Evolutionary conservation across 192 early-diverging fungal genomes (phyloP), one percentile per base, ranked within the genome.

Genomic region (Entomortierella beljakovae): DNA sequence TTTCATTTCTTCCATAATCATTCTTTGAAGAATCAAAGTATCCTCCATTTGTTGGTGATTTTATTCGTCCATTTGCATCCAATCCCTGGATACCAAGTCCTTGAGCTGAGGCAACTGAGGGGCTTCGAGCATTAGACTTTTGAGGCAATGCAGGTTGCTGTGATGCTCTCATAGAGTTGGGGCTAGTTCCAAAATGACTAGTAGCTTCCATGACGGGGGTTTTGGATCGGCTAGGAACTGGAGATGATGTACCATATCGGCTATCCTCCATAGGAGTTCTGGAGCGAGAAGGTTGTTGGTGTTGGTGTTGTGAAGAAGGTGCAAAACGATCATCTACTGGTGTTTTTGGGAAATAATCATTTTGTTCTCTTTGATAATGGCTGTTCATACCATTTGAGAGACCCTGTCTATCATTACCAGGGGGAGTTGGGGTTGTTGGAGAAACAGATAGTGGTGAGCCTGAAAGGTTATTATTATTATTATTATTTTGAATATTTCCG

Each of bases 381-480:
- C 46, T 26, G 52, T 68, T 77, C 43, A 31, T 34, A 4, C 74
- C 74, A 35, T 77, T 77, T 23, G 74, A 57, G 28, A 64, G 53
- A 33, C 50, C 62, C 61, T 77, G 74, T 37, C 65, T 60, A 55
- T 68, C 74, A 53, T 77, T 58, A 29, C 74, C 69, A 60, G 74
- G 74, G 40, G 60, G 66, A 57, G 74, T 77, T 66, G 74, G 74
- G 74, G 74, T 77, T 77, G 74, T 77, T 52, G 74, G 74, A 15
- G 74, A 77, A 48, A 77, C 61, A 28, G 74, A 77, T 23, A 77
- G 59, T 63, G 74, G 74, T 68, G 74, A 77, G 74, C 74, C 74
- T 66, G 66, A 57, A 29, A 59, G 6, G 62, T 29, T 59, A 64
- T 72, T 64, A 11, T 53, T 70, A n/a, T 40, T 57, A 51, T 63